Conservation (phyloP, 2,329 filamentous ascomycete species). For the Colletotrichum viniferum region DNA sequence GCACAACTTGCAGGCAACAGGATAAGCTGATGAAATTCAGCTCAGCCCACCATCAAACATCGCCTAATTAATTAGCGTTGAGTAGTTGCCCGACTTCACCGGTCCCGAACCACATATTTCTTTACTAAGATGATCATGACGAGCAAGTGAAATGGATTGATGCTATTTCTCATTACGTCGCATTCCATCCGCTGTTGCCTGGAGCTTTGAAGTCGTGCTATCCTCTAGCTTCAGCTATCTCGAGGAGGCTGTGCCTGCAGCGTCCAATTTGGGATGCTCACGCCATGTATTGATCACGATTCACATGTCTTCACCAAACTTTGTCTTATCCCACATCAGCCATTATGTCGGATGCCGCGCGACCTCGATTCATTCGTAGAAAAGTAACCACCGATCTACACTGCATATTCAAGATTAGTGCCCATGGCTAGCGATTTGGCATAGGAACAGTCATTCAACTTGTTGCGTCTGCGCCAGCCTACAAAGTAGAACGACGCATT, state of each 20-base stretch:
- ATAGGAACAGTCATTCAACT: fast-evolving
- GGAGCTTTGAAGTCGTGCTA: background rate
- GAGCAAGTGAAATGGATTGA: background rate
- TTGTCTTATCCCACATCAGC: background rate
- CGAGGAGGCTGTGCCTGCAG: background rate
- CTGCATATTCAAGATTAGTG: fast-evolving
- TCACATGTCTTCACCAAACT: background rate
- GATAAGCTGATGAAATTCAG: background rate
- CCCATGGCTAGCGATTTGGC: background rate
- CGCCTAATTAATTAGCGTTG: fast-evolving
- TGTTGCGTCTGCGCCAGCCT: fast-evolving
- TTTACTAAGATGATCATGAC: no score
- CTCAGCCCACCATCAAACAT: background rate
- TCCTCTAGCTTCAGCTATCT: background rate
- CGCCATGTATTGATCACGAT: no score
- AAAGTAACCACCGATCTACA: fast-evolving
- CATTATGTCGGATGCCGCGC: background rate
- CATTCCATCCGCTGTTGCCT: background rate
- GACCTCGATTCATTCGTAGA: background rate
- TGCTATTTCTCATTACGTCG: background rate
- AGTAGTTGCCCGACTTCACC: background rate
- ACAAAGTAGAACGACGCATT: fast-evolving
- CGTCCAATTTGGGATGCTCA: background rate
- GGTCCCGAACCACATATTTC: background rate
- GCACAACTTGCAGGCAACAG: background rate